A percentile compares a stretch with the other conserved stretches of the same genome.
phyloP scores from a whole-genome alignment of 164 flowering plant genomes.

The Umbellularia californica region DNA sequence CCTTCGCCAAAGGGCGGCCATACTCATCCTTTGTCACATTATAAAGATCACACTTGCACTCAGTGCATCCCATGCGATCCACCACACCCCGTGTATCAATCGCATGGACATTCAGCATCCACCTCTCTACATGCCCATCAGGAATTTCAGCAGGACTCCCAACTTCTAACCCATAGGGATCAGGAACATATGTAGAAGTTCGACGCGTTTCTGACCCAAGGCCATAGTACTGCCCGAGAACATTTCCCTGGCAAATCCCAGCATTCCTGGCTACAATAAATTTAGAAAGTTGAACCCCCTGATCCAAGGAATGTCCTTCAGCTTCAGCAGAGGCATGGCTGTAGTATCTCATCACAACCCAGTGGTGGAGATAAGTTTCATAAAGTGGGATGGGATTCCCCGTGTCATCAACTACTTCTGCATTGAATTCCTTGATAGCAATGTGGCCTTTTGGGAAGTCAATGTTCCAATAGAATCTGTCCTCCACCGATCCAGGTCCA shows the following conservation, averaged over 20 bases:
- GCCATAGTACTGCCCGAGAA: constrained; percentile 64
- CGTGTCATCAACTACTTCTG: constrained; percentile 77
- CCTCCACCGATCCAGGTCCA: constrained; percentile 62
- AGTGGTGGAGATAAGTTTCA: constrained; percentile 93
- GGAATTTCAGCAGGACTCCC: constrained; percentile 67
- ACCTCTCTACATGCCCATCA: constrained; percentile 63
- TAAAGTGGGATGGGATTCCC: constrained; percentile 81
- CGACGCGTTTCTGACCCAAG: constrained; percentile 78
- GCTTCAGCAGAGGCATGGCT: background rate
- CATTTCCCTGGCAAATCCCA: constrained; percentile 50
- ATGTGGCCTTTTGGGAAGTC: constrained; percentile 89
- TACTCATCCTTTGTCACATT: constrained; percentile 55
- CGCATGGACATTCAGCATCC: constrained; percentile 85
- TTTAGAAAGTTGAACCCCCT: constrained; percentile 16
- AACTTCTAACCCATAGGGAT: constrained; percentile 78
- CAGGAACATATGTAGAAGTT: constrained; percentile 64
- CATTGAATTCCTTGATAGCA: constrained; percentile 70
- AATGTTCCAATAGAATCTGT: constrained; percentile 46
- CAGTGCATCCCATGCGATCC: constrained; percentile 77
- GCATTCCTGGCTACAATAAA: constrained; percentile 32
- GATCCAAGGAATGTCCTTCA: too few relatives aligned
- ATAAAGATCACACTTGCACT: constrained; percentile 80
- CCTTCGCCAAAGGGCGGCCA: constrained; percentile 40
- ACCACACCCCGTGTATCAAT: constrained; percentile 84
- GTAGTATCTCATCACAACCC: constrained; percentile 60